Conservation (phyloP, 1,139 yeast genomes). For the Candida tropicalis region DNA sequence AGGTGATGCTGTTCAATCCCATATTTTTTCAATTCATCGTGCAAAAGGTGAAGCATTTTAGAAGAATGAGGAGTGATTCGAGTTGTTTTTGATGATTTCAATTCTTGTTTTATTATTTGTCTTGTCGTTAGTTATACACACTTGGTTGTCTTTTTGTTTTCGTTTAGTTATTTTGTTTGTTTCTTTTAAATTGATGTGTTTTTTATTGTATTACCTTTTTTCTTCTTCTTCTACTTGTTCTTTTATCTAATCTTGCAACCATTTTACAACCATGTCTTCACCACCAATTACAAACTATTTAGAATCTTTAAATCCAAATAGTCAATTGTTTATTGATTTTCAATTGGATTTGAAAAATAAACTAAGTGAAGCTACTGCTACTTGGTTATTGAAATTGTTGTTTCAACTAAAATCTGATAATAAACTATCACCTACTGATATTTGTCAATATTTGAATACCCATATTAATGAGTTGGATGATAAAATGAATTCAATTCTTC, state of each 20-base stretch:
- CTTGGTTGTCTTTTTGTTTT: too few species aligned
- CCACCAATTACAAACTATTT: neutral
- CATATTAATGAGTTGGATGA: neutral
- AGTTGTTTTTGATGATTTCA: too few species aligned
- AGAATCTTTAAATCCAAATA: neutral
- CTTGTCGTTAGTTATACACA: too few species aligned
- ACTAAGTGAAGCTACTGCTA: neutral
- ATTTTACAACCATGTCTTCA: neutral
- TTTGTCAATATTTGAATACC: neutral
- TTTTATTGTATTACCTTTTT: too few species aligned
- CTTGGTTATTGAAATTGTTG: neutral
- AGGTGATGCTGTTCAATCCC: conserved; percentile 32
- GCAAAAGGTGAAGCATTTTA: conserved; percentile 18
- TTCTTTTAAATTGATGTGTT: too few species aligned
- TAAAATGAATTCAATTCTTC: neutral
- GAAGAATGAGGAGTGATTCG: too few species aligned
- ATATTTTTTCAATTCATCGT: conserved; percentile 23
- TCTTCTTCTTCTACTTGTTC: too few species aligned
- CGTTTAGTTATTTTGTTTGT: too few species aligned
- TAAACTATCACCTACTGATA: neutral
- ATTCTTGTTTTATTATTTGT: neutral
- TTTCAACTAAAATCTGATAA: neutral
- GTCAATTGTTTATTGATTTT: neutral
- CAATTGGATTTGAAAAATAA: neutral
- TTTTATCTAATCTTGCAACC: too few species aligned